These are phyloP conservation scores for Carex littledalei DNA, from an alignment of 176 grass and related monocot species.

Conservation along the genomic window DNA sequence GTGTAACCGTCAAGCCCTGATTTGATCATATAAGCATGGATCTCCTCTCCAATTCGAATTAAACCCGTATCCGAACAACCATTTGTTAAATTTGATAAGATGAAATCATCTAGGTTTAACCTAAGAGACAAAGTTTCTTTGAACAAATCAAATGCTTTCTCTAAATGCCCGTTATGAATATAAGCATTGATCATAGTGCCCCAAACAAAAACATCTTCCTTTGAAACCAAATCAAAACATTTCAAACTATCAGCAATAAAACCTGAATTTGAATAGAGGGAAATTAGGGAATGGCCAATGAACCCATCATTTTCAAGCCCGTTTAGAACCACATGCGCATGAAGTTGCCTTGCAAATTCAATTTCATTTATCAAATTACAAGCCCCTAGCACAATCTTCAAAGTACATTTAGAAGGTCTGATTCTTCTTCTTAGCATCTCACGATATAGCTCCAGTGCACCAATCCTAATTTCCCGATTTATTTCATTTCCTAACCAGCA, in stretches of 20 bases:
- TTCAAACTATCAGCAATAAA: constrained; percentile 43
- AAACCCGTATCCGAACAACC: constrained; percentile 43
- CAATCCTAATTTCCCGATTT: constrained; percentile 34
- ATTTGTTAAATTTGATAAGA: constrained; percentile 43
- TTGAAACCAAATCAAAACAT: constrained; percentile 51
- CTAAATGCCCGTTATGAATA: constrained; percentile 32
- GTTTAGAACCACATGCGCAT: constrained; percentile 52
- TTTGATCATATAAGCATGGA: constrained; percentile 57
- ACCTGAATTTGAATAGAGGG: constrained; percentile 45
- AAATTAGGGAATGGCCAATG: constrained; percentile 50
- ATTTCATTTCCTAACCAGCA: constrained; percentile 54
- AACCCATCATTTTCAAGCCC: constrained; percentile 55
- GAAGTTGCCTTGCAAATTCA: constrained; percentile 60
- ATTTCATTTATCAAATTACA: constrained; percentile 46
- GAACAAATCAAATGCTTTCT: constrained; percentile 50
- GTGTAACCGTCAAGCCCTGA: constrained; percentile 43
- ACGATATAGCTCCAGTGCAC: constrained; percentile 47
- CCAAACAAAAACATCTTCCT: constrained; percentile 45
- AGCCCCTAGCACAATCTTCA: constrained; percentile 65
- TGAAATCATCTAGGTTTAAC: constrained; percentile 40
- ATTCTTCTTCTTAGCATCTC: constrained; percentile 52
- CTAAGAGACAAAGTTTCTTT: constrained; percentile 32
- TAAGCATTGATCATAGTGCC: constrained; percentile 66
- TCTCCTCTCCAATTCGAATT: constrained; percentile 44
- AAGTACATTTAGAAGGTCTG: constrained; percentile 53